Conservation (phyloP, 306 rosid genomes). For the Casuarina cunninghamiana region DNA sequence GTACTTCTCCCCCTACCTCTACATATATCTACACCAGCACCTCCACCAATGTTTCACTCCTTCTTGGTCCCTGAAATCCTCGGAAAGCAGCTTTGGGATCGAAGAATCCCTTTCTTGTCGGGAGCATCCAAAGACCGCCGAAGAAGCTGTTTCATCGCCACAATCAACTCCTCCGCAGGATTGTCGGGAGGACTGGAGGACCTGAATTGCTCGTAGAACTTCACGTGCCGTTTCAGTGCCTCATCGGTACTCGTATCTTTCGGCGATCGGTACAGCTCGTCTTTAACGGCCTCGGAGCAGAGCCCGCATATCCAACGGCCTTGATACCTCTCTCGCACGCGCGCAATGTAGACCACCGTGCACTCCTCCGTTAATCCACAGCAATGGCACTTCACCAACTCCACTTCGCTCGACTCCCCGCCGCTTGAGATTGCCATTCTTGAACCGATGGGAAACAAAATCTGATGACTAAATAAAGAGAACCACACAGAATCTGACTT, state of each 20-base stretch:
- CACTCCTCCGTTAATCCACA: conserved; percentile 82
- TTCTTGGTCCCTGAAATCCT: conserved; percentile 25
- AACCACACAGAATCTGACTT: no score
- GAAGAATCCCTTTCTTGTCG: conserved; percentile 34
- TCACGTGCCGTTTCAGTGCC: conserved; percentile 60
- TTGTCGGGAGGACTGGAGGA: conserved; percentile 46
- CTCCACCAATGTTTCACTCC: neutral
- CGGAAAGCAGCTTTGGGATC: conserved; percentile 51
- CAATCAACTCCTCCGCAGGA: conserved; percentile 51
- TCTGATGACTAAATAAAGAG: neutral
- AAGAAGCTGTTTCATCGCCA: conserved; percentile 61
- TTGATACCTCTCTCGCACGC: conserved; percentile 54
- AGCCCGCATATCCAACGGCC: conserved; percentile 88
- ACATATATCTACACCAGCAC: no score
- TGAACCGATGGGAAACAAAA: neutral
- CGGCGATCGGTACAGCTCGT: conserved; percentile 42
- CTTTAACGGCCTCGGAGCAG: conserved; percentile 73
- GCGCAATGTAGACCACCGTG: conserved; percentile 55
- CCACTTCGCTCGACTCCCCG: conserved; percentile 26
- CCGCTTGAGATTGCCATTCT: conserved; percentile 9
- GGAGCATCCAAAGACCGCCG: conserved; percentile 57
- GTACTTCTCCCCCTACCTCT: no score
- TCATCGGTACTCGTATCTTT: conserved; percentile 47
- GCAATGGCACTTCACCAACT: conserved; percentile 60
- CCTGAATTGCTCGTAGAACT: conserved; percentile 48